A percentile compares a stretch with the other conserved stretches of the same genome.
Evolutionary conservation across 2,329 filamentous ascomycete genomes (phyloP).

Genomic region (Fulvia fulva): DNA sequence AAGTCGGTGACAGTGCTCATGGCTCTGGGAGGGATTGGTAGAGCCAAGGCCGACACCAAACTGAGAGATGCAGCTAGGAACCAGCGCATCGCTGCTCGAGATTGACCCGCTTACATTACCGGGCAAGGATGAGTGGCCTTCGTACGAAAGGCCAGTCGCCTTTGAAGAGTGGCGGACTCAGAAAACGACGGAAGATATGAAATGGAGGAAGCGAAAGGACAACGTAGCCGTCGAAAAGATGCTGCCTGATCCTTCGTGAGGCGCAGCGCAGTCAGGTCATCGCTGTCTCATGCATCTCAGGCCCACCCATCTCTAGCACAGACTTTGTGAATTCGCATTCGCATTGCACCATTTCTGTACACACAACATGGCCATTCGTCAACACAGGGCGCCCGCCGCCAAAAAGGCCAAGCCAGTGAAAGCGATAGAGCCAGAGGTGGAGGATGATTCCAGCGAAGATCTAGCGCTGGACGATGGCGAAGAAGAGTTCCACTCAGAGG

Average conservation of each 20-base stretch:
- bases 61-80: slow-evolving; percentile 28
- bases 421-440: not conserved
- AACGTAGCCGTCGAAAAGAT: not conserved
- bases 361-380: slow-evolving; percentile 3
- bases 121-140: slow-evolving; percentile 4
- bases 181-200: not conserved
- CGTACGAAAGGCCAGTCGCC: not conserved
- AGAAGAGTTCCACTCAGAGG: slow-evolving; percentile 4
- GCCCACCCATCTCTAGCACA: not conserved
- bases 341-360: not conserved
- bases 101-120: slow-evolving; percentile 8
- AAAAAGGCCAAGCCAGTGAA: not conserved
- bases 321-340: not conserved
- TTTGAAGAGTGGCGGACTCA: not conserved
- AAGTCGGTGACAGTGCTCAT: slow-evolving; percentile 5
- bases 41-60: slow-evolving; percentile 11
- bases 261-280: not conserved
- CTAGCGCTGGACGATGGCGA: not conserved
- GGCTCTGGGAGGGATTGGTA: slow-evolving; percentile 8
- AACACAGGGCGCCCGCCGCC: not conserved
- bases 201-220: not conserved
- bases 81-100: slow-evolving; percentile 21
- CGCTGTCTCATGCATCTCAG: not conserved
- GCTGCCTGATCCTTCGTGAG: not conserved
- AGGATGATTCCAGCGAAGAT: not conserved